Percentiles rank a stretch among this genome's conserved stretches.
Conservation (phyloP, 345 rosid genomes). For the Boechera retrofracta region DNA sequence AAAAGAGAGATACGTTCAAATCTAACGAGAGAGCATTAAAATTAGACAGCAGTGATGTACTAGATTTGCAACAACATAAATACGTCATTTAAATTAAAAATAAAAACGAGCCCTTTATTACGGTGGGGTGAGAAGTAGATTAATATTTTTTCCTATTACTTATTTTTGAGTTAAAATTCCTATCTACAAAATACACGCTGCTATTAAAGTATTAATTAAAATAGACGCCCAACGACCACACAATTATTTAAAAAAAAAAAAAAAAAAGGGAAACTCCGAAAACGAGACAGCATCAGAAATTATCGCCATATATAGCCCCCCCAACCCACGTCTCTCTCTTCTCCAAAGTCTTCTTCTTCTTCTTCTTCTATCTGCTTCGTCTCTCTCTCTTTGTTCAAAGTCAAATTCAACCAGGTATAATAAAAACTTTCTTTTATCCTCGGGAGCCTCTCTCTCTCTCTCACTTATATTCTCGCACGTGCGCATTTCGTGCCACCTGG, state of each 20-base stretch:
- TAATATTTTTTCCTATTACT: background rate
- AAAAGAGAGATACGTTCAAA: slow-evolving; percentile 2
- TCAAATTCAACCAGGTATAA: slow-evolving; percentile 23
- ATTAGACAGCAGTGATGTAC: slow-evolving; percentile 38
- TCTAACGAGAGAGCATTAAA: slow-evolving; percentile 25
- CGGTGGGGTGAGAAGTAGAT: slow-evolving; percentile 38
- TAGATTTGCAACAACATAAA: slow-evolving; percentile 38
- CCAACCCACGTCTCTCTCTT: slow-evolving; percentile 23
- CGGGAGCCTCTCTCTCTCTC: slow-evolving; percentile 10
- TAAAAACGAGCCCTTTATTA: background rate
- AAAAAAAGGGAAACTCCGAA: slow-evolving; percentile 26
- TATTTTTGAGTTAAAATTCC: slow-evolving; percentile 13
- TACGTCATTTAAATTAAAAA: background rate
- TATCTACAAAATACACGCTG: slow-evolving; percentile 40
- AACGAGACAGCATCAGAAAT: slow-evolving; percentile 40
- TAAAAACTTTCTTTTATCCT: background rate
- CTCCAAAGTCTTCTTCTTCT: slow-evolving; percentile 27
- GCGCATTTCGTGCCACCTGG: slow-evolving; percentile 30
- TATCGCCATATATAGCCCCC: slow-evolving; percentile 37
- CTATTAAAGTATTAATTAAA: slow-evolving; percentile 17
- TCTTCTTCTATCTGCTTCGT: slow-evolving; percentile 10
- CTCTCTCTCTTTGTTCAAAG: slow-evolving; percentile 37
- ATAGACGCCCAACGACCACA: slow-evolving; percentile 41
- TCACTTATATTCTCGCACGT: slow-evolving; percentile 37
- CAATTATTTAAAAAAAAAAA: slow-evolving; percentile 2